Conservation (phyloP, 768 basidiomycete species). For the Leccinum subtestaceum region DNA sequence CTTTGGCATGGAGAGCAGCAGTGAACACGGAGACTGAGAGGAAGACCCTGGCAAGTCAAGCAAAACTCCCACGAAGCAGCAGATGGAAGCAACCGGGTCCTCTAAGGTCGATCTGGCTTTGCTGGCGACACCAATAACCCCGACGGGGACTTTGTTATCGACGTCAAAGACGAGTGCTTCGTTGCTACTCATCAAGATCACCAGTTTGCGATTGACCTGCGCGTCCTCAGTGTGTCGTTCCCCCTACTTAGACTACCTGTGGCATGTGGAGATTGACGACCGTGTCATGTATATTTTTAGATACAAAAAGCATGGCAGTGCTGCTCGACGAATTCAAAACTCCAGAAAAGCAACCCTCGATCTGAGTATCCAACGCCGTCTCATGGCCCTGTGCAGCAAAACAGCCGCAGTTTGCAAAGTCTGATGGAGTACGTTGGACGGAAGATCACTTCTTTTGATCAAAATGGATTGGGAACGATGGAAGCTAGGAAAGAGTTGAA, state of each 20-base stretch:
- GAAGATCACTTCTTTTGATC: conserved; percentile 47
- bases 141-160: conserved; percentile 65
- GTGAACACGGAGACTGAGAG: conserved; percentile 29
- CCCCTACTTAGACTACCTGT: neutral
- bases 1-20: conserved; percentile 50
- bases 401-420: too few relatives aligned
- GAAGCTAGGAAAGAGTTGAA: conserved; percentile 25
- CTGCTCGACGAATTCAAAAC: conserved; percentile 81
- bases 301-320: conserved; percentile 83
- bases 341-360: conserved; percentile 41
- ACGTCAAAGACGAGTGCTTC: conserved; percentile 89
- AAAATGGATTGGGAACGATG: conserved; percentile 40
- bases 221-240: conserved; percentile 77
- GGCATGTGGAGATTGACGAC: neutral
- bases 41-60: conserved; percentile 16
- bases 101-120: conserved; percentile 61
- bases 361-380: conserved; percentile 14
- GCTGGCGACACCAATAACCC: conserved; percentile 56
- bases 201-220: conserved; percentile 91
- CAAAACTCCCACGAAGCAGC: conserved; percentile 22
- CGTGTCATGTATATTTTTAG: conserved; percentile 37
- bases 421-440: conserved; percentile 87
- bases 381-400: too few relatives aligned
- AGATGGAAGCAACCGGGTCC: conserved; percentile 17
- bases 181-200: conserved; percentile 84